phyloP scores from a whole-genome alignment of 1,284 basidiomycete species.

The Volvariella volvacea region DNA sequence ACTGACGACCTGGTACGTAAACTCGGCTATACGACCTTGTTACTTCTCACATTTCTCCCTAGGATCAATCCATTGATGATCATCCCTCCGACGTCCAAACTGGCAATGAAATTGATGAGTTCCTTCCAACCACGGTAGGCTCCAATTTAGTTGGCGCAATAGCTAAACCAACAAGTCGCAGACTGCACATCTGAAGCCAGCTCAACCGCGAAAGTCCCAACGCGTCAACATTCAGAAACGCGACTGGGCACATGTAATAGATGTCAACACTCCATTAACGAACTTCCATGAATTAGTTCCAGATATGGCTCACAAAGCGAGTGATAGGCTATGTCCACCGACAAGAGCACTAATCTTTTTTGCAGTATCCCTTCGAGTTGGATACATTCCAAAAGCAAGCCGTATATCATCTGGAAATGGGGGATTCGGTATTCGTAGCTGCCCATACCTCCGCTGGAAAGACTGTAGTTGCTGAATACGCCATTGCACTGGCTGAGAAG shows the following conservation, averaged over 20 bases:
- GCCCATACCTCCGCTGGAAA: conserved; percentile 99
- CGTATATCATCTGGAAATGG: conserved; percentile 95
- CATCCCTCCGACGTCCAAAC: neutral
- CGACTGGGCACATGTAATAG: conserved; percentile 97
- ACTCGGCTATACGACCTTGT: neutral
- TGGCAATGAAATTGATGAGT: conserved; percentile 64
- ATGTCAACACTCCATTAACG: conserved; percentile 83
- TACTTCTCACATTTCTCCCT: neutral
- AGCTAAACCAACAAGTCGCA: conserved; percentile 15
- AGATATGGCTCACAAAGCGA: conserved; percentile 82
- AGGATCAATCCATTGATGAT: conserved; percentile 2
- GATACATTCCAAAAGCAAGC: conserved; percentile 88
- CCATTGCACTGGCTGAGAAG: conserved; percentile 92
- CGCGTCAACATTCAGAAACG: conserved; percentile 62
- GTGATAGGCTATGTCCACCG: conserved; percentile 6
- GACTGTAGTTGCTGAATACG: conserved; percentile 98
- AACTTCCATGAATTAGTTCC: conserved; percentile 90
- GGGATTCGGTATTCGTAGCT: conserved; percentile 97
- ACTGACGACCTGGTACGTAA: conserved; percentile 3
- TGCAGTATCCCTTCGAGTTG: conserved; percentile 37
- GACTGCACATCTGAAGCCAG: conserved; percentile 53
- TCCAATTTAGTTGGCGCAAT: conserved; percentile 2
- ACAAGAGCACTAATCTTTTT: neutral
- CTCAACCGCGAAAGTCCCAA: conserved; percentile 30
- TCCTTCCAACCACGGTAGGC: conserved; percentile 77